phyloP scores from a whole-genome alignment of 257 asterid species.

The Jasminum sambac region DNA sequence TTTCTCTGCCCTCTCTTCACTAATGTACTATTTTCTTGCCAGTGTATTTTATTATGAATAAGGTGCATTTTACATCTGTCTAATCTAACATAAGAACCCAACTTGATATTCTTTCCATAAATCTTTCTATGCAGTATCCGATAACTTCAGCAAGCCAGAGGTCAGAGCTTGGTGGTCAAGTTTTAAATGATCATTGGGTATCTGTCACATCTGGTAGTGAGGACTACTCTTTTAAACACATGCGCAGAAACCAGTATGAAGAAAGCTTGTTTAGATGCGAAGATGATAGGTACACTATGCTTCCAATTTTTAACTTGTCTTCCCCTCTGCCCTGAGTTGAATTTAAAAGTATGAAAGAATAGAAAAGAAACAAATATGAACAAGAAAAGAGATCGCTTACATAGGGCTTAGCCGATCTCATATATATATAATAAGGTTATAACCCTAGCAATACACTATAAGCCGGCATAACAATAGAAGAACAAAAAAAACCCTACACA shows the following conservation, averaged over 20 bases:
- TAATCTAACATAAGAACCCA: background rate
- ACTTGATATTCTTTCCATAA: background rate
- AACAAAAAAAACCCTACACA: no score
- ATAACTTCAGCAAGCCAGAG: constrained; percentile 85
- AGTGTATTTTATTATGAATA: background rate
- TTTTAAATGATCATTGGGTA: constrained; percentile 89
- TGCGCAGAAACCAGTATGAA: constrained; percentile 95
- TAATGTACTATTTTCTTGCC: background rate
- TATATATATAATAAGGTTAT: no score
- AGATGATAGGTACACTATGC: constrained; percentile 73
- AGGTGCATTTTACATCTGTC: constrained; percentile 6
- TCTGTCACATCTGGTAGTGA: constrained; percentile 99
- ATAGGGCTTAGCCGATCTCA: no score
- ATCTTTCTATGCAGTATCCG: constrained; percentile 70
- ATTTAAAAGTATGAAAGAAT: no score
- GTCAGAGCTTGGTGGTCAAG: constrained; percentile 87
- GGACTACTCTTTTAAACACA: constrained; percentile 96
- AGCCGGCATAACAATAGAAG: no score
- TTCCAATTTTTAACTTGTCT: background rate
- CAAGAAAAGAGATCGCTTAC: no score
- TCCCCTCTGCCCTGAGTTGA: background rate
- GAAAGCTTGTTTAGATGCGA: constrained; percentile 98
- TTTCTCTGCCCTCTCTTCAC: constrained; percentile 1
- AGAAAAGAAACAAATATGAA: no score
- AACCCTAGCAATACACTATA: no score